Base-by-base conservation (phyloP, 768 basidiomycete genomes). In the Lactarius deliciosus region DNA sequence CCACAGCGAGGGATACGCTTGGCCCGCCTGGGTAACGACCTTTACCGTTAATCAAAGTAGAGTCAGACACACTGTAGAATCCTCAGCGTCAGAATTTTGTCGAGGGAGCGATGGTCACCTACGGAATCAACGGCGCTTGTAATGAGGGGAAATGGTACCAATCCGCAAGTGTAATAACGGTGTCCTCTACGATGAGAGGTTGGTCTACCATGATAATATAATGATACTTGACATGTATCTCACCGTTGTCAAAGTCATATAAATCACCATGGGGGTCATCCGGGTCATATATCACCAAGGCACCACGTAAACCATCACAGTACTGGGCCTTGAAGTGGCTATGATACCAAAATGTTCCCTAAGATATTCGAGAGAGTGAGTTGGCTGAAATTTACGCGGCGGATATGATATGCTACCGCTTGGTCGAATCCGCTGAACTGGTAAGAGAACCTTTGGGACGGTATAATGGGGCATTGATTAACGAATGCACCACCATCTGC, bases 401-500 rank as follows among this genome's bases (percentile, higher is more conserved):
- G 74, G 54, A 75, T 75, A 61, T 77, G 78, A 3, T 76, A 22
- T 20, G 13, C 15, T 72, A 64, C 82, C 80, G 54, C 73, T 68
- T 78, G 78, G 28, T 74, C 70, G 3, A 69, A 68, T 13, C 70
- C 68, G 10, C 59, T 53, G 71, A 85, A 80, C 9, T 75, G 55
- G 68, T 83, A 83, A 25, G 75, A 62, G 74, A 83, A 84, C 1
- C 78, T 76, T 47, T 80, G 45, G 0, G 72, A 69, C 0, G 81
- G 75, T 1, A 76, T 68, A 53, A 83, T 81, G 1, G 83, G 82
- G 69, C 83, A 83, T 66, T 84, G 82, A 16, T 69, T 78, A 3
- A 81, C 74, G 25, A 72, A 74, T 1, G 74, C 70, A 2, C 74
- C 66, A 11, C 84, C 84, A 62, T 86, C 84, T 0, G 76, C 80